phyloP scores from a whole-genome alignment of 2,329 filamentous ascomycete species.

The Aspergillus glaucus region DNA sequence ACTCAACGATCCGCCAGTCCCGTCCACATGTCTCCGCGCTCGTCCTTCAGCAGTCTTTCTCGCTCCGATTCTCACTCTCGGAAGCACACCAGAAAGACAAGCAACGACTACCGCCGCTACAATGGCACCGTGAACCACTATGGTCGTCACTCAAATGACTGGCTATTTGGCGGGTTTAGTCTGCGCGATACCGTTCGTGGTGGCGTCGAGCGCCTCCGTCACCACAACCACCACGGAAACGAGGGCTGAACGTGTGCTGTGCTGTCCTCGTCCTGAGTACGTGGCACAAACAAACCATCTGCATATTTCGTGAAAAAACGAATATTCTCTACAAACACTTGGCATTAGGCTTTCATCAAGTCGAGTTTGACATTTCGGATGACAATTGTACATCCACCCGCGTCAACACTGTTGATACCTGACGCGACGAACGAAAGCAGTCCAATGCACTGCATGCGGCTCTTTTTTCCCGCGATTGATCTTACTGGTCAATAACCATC shows the following conservation, averaged over 20 bases:
- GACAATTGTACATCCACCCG: too few species aligned
- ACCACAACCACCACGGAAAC: constrained; percentile 15
- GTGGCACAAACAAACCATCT: background rate
- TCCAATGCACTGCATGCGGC: too few species aligned
- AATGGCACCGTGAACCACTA: constrained; percentile 39
- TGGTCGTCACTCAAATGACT: constrained; percentile 47
- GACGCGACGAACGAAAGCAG: too few species aligned
- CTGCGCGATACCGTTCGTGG: constrained; percentile 41
- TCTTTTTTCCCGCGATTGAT: too few species aligned
- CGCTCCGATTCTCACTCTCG: constrained; percentile 10
- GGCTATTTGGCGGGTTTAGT: constrained; percentile 47
- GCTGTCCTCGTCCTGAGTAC: background rate
- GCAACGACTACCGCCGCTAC: constrained; percentile 32
- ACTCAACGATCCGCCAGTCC: constrained; percentile 14
- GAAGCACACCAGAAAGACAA: constrained; percentile 17
- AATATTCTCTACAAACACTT: background rate
- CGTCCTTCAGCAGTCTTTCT: constrained; percentile 3
- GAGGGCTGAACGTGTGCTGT: constrained; percentile 16
- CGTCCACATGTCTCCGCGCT: constrained; percentile 13
- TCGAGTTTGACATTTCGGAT: too few species aligned
- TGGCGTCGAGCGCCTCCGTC: constrained; percentile 31
- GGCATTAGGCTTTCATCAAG: background rate
- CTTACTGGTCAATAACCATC: too few species aligned
- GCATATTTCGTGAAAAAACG: too few species aligned
- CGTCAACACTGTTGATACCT: too few species aligned